Base-by-base conservation (phyloP, 129 eudicot genomes). In the Chrysanthemum seticuspe region DNA sequence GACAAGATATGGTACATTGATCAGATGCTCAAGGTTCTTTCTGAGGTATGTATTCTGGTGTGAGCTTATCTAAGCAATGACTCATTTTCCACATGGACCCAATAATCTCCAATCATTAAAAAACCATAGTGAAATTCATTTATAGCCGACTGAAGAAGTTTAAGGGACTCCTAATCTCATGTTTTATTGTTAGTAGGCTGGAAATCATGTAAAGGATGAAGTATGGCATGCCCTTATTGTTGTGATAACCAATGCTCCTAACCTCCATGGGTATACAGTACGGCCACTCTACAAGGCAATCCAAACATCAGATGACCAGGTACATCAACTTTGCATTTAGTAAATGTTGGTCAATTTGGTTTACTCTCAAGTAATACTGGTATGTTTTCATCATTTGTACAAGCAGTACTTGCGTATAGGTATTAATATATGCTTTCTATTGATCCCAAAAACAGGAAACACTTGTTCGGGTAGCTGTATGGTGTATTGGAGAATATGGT, bases 401-500 rank as follows among this genome's bases (percentile, higher is more conserved):
- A 3, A 29, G 34, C 4, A 29, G 34, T 15, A 23, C 25, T 66
- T 74, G 21, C 15, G 52, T 51, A 62, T 61, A 51, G 63, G 16
- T 70, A 36, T 71, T 13, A 18, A 64, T 25, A 6, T 63, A 71
- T 78, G 55, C 53, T 40, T 18, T 73, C 13, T 58, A 53, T 34
- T 78, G 47, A 58, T 73, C 83, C 55, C 34, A 18, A 64, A 63
- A 78, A 77, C 79, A 95, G 99, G 97, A 88, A 88, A 87, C 86
- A 48, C 96, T 95, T 80, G 87, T 86, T 56, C 90, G 95, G 65
- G 97, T 95, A 65, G 96, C 99, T 4, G 91, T 95, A 65, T 95
- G 99, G 99, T 95, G 99, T 83, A 88, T 95, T 34, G 99, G 99
- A 25, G 99, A 95, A 86, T 95, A 95, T 78, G 97, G 97, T 79